phyloP scores from a whole-genome alignment of 148 eudicot genomes.

The Vaccinium corymbosum region DNA sequence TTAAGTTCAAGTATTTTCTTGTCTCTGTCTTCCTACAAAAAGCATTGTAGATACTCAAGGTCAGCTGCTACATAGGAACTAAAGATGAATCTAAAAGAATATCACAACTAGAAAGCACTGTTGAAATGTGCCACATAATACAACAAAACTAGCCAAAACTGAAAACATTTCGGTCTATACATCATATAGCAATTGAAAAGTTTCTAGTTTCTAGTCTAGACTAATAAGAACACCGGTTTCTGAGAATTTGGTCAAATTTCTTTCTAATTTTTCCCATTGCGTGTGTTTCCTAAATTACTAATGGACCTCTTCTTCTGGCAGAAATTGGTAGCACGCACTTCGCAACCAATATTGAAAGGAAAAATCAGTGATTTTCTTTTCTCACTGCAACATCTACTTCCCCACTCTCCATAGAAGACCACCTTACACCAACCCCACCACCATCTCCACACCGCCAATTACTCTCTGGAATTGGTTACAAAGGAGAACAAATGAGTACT shows the following conservation, averaged over 20 bases:
- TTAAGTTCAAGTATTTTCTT: constrained; percentile 17
- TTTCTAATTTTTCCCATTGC: not conserved
- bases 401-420: not conserved
- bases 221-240: no score
- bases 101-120: not conserved
- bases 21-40: constrained; percentile 23
- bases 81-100: not conserved
- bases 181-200: not conserved
- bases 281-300: not conserved
- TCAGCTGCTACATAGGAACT: not conserved
- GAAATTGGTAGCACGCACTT: not conserved
- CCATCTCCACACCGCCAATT: not conserved
- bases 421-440: not conserved
- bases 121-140: not conserved
- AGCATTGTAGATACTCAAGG: not conserved
- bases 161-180: not conserved
- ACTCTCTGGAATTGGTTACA: not conserved
- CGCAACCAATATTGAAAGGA: not conserved
- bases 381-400: not conserved
- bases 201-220: no score
- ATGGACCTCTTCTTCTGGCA: not conserved
- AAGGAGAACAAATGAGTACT: not conserved
- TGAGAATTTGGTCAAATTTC: not conserved
- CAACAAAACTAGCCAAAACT: no score
- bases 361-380: not conserved